Evolutionary conservation across 371 early-diverging fungal genomes (phyloP), one percentile per base, ranked within the genome.

Genomic region (Haplosporangium sp.): DNA sequence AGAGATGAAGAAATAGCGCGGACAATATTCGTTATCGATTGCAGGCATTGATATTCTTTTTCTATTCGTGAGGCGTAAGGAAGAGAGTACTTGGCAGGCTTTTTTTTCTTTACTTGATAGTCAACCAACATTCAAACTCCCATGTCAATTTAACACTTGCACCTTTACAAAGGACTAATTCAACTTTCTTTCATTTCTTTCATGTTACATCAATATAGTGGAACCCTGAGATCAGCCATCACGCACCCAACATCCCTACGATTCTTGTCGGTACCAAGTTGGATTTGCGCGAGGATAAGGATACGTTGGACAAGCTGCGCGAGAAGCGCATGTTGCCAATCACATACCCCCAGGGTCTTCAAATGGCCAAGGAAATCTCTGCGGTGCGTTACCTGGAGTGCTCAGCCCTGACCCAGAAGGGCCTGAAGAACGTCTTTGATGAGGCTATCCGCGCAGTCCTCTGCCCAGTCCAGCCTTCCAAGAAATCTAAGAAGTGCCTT

Each of bases 241-340:
- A 97, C 81, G 94, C 95, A 51, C 98, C 99, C 64, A 92, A 93
- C 80, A 91, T 94, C 50, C 99, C 99, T 20, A 92, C 94, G 64
- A 95, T 99, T 73, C 91, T 99, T 21, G 98, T 99, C 21, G 98
- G 98, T n/a, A 98, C 99, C 62, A 99, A 99, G 86, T 88, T 95
- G 55, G 99, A 99, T 93, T 86, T 98, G 77, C 94, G 98, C 67
- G 96, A 97, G 83, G 98, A 97, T 83, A 83, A 83, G 29, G 93
- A 94, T 36, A 96, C 95, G 13, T 86, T 96, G 53, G 95, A 95
- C 61, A 93, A 94, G 86, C 89, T 97, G 61, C 85, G 86, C 59
- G 90, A 92, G 72, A 95, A 95, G 88, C 87, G 92, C 53, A 93
- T 94, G 96, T 83, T 93, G 55, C 98, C 97, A 55, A 95, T 98